phyloP scores from a whole-genome alignment of 1,284 basidiomycete species.

The Apiotrichum siamense region DNA sequence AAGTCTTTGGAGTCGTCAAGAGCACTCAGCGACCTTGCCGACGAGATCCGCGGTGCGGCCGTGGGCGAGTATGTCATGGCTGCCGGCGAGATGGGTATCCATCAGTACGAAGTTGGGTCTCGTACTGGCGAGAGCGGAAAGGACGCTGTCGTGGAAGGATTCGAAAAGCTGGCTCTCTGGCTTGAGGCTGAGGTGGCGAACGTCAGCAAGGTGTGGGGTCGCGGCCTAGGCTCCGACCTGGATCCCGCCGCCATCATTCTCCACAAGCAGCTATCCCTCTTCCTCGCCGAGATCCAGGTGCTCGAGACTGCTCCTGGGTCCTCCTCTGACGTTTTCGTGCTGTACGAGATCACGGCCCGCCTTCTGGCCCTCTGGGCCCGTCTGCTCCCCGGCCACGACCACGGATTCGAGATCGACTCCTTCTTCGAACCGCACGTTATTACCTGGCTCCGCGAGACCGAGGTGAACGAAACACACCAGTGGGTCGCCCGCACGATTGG shows the following conservation, averaged over 20 bases:
- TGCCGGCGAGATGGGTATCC: conserved; percentile 24
- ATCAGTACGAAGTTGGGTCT: conserved; percentile 7
- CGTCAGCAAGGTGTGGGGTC: conserved; percentile 32
- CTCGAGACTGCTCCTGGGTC: conserved; percentile 34
- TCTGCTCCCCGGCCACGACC: conserved; percentile 35
- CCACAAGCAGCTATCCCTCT: conserved; percentile 43
- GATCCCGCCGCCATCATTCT: conserved; percentile 41
- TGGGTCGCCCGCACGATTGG: conserved; percentile 45
- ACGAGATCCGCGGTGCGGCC: conserved; percentile 37
- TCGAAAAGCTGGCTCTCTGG: conserved; percentile 42
- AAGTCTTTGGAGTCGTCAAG: conserved; percentile 11
- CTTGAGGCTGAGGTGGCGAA: conserved; percentile 37
- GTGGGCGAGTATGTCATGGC: conserved; percentile 42
- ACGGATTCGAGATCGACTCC: conserved; percentile 41
- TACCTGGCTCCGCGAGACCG: conserved; percentile 44
- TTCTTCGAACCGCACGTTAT: conserved; percentile 48
- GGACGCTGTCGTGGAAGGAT: conserved; percentile 32
- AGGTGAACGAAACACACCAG: conserved; percentile 39
- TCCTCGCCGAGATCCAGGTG: conserved; percentile 43
- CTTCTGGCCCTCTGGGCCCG: conserved; percentile 40
- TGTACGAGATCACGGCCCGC: conserved; percentile 41
- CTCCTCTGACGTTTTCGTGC: conserved; percentile 37
- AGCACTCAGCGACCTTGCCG: conserved; percentile 23
- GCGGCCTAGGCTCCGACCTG: conserved; percentile 26
- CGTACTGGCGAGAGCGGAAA: conserved; percentile 20